Evolutionary conservation across 495 filamentous ascomycete species (phyloP), one percentile per base, ranked within the genome.

Genomic region (Penicillium dipodomyicola): DNA sequence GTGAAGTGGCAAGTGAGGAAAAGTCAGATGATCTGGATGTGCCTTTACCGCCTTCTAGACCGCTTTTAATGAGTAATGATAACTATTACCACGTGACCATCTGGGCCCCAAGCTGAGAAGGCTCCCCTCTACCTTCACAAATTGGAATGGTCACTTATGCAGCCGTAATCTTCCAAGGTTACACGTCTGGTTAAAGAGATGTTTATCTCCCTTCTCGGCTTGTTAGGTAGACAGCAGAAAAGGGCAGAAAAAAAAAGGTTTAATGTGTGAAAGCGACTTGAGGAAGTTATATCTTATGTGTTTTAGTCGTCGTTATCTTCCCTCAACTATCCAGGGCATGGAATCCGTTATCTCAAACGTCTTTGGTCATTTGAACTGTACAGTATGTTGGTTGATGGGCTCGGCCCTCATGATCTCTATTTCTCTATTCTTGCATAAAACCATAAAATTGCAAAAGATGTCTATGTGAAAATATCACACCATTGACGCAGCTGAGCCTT

Each of bases 1-100:
- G 20, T 43, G 52, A 54, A 46, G 41, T 54, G 41, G 41, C 52
- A 47, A 54, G 52, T 45, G 42, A 54, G 15, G 43, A 54, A 54
- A 52, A 50, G 39, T 45, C 32, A 52, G 44, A 40, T 45, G 46
- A 56, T 46, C 14, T 39, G 14, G 8, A 10, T 14, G 0, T 8
- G 15, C 3, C 9, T 39, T n/a, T n/a, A 48, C 45, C 45, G 45
- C 45, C 27, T 33, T 33, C 1, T n/a, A 30, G 15, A 43, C 29
- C 51, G 41, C 51, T 22, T 44, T 54, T 19, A 5, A 22, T 49
- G 17, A n/a, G 8, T 15, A 30, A 11, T 30, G 29, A 9, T 29
- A 9, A 29, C 2, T 14, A 14, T 1, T n/a, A 37, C 8, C 33
- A 37, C 8, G 33, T 37, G 33, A 37, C 12, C 32, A 11, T 35